Percentiles rank a stretch among this genome's conserved stretches.
Conservation (phyloP, 345 rosid species). For the Melaleuca alternifolia region DNA sequence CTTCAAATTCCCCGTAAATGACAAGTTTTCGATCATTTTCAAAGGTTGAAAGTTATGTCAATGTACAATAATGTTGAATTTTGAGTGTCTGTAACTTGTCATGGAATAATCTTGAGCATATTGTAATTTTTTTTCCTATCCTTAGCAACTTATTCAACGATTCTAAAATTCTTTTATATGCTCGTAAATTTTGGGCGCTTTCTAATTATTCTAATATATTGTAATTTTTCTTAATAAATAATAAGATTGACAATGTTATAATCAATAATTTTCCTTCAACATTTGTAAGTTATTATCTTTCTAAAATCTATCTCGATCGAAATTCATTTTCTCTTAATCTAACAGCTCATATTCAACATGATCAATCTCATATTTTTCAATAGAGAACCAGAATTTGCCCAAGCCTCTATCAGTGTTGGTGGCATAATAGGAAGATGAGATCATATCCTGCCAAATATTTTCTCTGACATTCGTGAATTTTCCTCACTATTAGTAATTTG, state of each 20-base stretch:
- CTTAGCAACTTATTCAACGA: background rate
- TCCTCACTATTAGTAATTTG: background rate
- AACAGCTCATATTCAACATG: accelerated
- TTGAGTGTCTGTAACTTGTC: background rate
- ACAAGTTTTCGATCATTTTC: background rate
- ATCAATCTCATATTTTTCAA: background rate
- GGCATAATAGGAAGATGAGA: background rate
- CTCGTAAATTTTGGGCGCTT: background rate
- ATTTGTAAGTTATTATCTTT: background rate
- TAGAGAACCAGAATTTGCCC: background rate
- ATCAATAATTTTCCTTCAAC: background rate
- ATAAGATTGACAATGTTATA: background rate
- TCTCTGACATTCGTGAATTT: background rate
- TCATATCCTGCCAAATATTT: background rate
- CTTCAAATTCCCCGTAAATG: background rate
- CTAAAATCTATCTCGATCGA: background rate
- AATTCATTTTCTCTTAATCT: background rate
- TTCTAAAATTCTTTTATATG: background rate
- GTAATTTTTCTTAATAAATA: background rate
- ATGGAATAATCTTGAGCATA: background rate
- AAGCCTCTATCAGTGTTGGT: background rate
- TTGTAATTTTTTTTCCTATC: background rate
- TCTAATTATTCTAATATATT: background rate
- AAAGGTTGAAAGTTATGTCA: background rate
- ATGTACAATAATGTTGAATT: too few relatives aligned